Evolutionary conservation across 306 rosid species (phyloP), one percentile per base, ranked within the genome.

Genomic region (Cyamopsis tetragonoloba): DNA sequence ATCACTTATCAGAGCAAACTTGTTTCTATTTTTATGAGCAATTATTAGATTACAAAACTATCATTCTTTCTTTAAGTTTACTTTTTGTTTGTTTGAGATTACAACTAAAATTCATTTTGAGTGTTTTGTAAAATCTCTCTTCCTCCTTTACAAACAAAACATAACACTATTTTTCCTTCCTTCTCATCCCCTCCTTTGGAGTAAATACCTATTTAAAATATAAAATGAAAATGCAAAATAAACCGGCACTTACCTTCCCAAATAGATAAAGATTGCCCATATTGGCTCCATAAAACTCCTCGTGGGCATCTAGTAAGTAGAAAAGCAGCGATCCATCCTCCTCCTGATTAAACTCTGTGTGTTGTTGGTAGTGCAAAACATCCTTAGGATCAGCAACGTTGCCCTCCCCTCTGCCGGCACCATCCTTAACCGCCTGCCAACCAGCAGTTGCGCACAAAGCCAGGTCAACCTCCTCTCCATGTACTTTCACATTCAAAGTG

Each of bases 231-330:
- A 27, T 31, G 6, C 27, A 38, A 34, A 37, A 70, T n/a, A n/a
- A n/a, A n/a, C n/a, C n/a, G n/a, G n/a, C n/a, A n/a, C n/a, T 57
- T 74, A 93, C 99, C 99, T 93, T 93, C 68, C 99, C 99, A 75
- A 93, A 93, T 51, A 93, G 84, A 83, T 88, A 93, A 49, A 93
- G 58, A 31, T 67, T 88, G 23, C 97, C 99, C 84, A n/a, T 70
- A 35, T 86, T 93, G 62, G 78, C 77, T 39, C 99, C 96, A 55
- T 86, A 81, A 55, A 70, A 88, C 83, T 93, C 99, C 68, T 93
- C 97, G 0, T 90, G 76, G 34, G 97, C 95, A 79, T 93, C 99
- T 14, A 93, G 55, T 13, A 90, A 51, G 69, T 88, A 93, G 76
- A 90, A 88, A 47, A 89, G 95, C 54, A 93, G 67, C 5, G 88